Conservation (phyloP, 2,329 filamentous ascomycete species). For the Exserohilum rostratum region DNA sequence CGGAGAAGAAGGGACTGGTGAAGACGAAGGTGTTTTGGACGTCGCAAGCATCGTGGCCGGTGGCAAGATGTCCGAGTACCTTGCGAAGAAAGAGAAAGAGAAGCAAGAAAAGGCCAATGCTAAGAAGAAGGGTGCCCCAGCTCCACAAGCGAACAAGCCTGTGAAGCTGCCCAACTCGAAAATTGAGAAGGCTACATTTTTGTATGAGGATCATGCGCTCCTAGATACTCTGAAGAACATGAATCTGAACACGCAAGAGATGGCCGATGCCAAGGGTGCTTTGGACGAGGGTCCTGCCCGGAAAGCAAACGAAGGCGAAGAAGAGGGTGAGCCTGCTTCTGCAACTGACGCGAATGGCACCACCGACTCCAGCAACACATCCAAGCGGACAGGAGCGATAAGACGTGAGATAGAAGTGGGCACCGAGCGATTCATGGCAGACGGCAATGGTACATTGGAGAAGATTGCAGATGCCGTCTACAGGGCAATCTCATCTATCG, state of each 20-base stretch:
- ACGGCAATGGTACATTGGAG: conserved; percentile 75
- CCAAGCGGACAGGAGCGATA: conserved; percentile 42
- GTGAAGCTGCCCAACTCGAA: conserved; percentile 73
- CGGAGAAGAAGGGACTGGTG: conserved; percentile 56
- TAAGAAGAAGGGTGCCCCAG: conserved; percentile 65
- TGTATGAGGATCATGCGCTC: conserved; percentile 71
- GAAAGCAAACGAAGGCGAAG: conserved; percentile 45
- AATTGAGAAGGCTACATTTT: conserved; percentile 70
- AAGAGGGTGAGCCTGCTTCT: conserved; percentile 32
- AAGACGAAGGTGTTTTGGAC: conserved; percentile 76
- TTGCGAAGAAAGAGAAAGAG: conserved; percentile 82
- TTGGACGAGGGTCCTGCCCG: conserved; percentile 56
- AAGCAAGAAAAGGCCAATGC: conserved; percentile 69
- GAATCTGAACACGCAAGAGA: conserved; percentile 54
- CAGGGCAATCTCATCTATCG: conserved; percentile 78
- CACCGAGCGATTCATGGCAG: conserved; percentile 70
- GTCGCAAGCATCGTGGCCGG: conserved; percentile 84
- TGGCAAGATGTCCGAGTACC: conserved; percentile 80
- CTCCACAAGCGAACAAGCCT: conserved; percentile 65
- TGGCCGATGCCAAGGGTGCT: conserved; percentile 59
- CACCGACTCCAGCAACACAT: conserved; percentile 19
- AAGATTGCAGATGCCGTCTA: conserved; percentile 84
- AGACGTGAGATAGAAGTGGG: conserved; percentile 75
- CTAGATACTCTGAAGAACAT: conserved; percentile 61
- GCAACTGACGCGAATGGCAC: conserved; percentile 38